Evolutionary conservation across 805 yeast species (phyloP).

Genomic region (Brettanomyces nanus): DNA sequence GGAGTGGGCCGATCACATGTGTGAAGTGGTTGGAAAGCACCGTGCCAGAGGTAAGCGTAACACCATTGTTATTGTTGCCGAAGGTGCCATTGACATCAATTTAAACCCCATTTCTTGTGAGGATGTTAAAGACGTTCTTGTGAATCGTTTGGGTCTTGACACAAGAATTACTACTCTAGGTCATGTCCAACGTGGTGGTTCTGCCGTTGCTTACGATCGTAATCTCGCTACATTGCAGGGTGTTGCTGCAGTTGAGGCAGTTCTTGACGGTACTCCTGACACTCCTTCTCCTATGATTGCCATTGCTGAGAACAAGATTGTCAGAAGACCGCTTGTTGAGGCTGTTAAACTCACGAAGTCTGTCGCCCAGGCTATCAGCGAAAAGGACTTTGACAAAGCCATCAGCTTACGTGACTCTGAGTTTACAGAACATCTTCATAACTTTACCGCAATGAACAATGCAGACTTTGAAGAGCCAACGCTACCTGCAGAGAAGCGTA

Average conservation of each 20-base stretch:
- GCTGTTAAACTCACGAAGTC: slow-evolving; percentile 80
- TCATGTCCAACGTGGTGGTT: slow-evolving; percentile 98
- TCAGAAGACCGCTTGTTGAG: slow-evolving; percentile 78
- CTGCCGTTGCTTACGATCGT: slow-evolving; percentile 94
- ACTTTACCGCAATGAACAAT: slow-evolving; percentile 57
- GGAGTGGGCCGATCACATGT: slow-evolving; percentile 77
- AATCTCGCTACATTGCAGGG: slow-evolving; percentile 91
- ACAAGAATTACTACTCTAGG: slow-evolving; percentile 94
- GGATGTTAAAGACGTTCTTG: slow-evolving; percentile 74
- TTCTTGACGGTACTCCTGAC: slow-evolving; percentile 76
- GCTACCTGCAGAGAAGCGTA: slow-evolving; percentile 43
- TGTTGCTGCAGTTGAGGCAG: slow-evolving; percentile 94
- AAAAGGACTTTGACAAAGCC: slow-evolving; percentile 77
- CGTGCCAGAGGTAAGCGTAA: slow-evolving; percentile 85
- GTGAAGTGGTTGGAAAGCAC: slow-evolving; percentile 67
- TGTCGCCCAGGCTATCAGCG: slow-evolving; percentile 84
- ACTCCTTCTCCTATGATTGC: slow-evolving; percentile 96
- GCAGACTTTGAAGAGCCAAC: slow-evolving; percentile 61
- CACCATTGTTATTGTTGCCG: slow-evolving; percentile 94
- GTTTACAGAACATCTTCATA: slow-evolving; percentile 59
- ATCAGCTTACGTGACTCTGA: slow-evolving; percentile 82
- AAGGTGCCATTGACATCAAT: slow-evolving; percentile 86
- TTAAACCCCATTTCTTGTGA: slow-evolving; percentile 74
- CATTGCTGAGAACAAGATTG: slow-evolving; percentile 77
- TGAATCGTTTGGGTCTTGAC: slow-evolving; percentile 64